Percentiles rank a stretch among this genome's conserved stretches.
phyloP scores from a whole-genome alignment of 1,284 basidiomycete genomes.

The Ustilago hordei region DNA sequence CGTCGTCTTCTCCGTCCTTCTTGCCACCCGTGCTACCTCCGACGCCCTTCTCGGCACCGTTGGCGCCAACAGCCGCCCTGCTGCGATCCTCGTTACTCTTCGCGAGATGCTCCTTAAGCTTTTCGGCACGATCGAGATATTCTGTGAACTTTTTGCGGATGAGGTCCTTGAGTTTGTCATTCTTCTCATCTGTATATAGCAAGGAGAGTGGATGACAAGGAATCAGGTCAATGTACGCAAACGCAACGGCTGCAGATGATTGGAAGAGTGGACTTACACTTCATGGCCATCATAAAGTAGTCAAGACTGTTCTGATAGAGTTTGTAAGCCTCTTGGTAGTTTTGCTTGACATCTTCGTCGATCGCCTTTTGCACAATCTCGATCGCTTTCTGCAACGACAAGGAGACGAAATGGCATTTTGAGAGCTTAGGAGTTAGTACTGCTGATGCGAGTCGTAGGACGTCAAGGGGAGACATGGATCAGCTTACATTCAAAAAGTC shows the following conservation, averaged over 20 bases:
- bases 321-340: slow-evolving; percentile 94
- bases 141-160: slow-evolving; percentile 91
- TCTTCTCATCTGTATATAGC: slow-evolving; percentile 84
- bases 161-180: slow-evolving; percentile 88
- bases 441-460: neutral
- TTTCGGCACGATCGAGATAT: slow-evolving; percentile 92
- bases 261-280: slow-evolving; percentile 73
- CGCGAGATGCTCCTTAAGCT: slow-evolving; percentile 78
- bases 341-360: slow-evolving; percentile 92
- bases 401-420: neutral
- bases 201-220: neutral
- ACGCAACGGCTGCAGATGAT: neutral
- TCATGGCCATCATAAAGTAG: slow-evolving; percentile 94
- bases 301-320: slow-evolving; percentile 89
- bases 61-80: slow-evolving; percentile 82
- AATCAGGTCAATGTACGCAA: neutral
- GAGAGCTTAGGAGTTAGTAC: neutral
- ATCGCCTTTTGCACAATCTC: slow-evolving; percentile 94
- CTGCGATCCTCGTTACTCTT: slow-evolving; percentile 77
- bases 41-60: slow-evolving; percentile 75
- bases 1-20: slow-evolving; percentile 79
- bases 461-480: neutral
- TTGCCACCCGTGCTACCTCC: slow-evolving; percentile 77
- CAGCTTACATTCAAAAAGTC: slow-evolving; percentile 59
- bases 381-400: slow-evolving; percentile 81